These are phyloP conservation scores for Suillus alpinus DNA, from an alignment of 768 basidiomycete species.

Conservation along the genomic window DNA sequence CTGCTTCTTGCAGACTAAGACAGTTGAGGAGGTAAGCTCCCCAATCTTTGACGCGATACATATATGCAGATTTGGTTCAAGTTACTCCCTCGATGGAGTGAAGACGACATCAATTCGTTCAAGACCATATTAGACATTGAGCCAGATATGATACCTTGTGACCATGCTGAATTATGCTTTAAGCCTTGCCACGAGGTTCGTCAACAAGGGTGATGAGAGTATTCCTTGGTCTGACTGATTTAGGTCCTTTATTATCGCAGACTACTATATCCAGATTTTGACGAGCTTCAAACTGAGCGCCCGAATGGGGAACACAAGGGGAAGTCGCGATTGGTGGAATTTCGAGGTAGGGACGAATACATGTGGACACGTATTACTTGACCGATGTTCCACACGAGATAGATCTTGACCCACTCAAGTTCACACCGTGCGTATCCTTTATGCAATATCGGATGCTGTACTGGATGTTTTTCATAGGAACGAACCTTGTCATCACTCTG, in stretches of 20 bases:
- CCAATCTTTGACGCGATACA: neutral
- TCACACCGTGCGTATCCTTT: conserved; percentile 16
- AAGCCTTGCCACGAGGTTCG: conserved; percentile 61
- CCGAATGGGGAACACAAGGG: conserved; percentile 1
- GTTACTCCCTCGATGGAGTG: conserved; percentile 35
- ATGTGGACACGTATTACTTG: conserved; percentile 16
- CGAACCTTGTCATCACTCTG: conserved; percentile 53
- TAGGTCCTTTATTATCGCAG: conserved; percentile 24
- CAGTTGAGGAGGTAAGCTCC: conserved; percentile 14
- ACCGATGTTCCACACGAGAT: conserved; percentile 13
- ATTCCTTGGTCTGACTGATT: neutral
- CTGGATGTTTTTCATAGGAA: conserved; percentile 29
- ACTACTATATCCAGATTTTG: conserved; percentile 8
- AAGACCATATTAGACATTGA: conserved; percentile 38
- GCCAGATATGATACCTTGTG: conserved; percentile 49
- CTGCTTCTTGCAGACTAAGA: conserved; percentile 23
- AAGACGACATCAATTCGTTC: conserved; percentile 38
- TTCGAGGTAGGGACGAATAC: conserved; percentile 18
- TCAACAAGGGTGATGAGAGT: neutral
- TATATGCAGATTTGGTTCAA: conserved; percentile 6
- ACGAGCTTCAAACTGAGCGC: neutral
- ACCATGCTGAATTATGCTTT: conserved; percentile 50
- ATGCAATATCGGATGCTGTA: neutral
- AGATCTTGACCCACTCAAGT: conserved; percentile 9
- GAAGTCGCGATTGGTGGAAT: conserved; percentile 12